Base-by-base conservation (phyloP, 495 filamentous ascomycete species). In the Neurospora terricola region DNA sequence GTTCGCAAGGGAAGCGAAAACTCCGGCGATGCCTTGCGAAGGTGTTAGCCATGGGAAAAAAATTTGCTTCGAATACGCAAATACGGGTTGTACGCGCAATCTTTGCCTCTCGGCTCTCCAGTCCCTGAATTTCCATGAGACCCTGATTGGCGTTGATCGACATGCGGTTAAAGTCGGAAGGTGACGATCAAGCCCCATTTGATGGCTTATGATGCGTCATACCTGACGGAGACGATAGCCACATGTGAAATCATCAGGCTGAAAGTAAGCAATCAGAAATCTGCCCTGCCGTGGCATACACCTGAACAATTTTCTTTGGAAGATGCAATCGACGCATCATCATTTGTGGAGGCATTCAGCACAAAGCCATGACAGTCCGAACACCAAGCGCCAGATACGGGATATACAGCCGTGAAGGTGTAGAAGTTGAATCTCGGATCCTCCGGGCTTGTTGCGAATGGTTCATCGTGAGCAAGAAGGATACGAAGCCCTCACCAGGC, bases 341-440 rank as follows among this genome's bases (percentile, higher is more conserved):
- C 27, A 30, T 7, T 66, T 34, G 7, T 66, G 54, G 54, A 34
- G 54, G 54, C 23, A 16, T 16, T 62, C 23, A 62, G 45, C 21
- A 54, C 43, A 11, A 54, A 30, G 54, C n/a, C 27, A 62, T 62
- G 27, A 10, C 48, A 23, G 48, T 14, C 48, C 48, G 48, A 11
- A 59, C 12, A 66, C 12, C 54, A 18, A 66, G 14, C 14, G 8
- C 84, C 84, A 6, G 84, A 84, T 77, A 86, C 84, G 30, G 79
- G 79, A 76, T 88, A 87, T 18, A 75, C 80, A 43, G 80, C 77
- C 43, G 87, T 75, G 21, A 83, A 75, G 39, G 79, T 76, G 84
- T 91, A 91, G 80, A 91, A 91, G 83, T 88, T 88, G 80, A 90
- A 71, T 39, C 48, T 80, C 77, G 10, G 77, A 75, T 14, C 36